These are phyloP conservation scores for Trichoderma sp. DNA, from an alignment of 2,329 filamentous ascomycete species.

Conservation along the genomic window DNA sequence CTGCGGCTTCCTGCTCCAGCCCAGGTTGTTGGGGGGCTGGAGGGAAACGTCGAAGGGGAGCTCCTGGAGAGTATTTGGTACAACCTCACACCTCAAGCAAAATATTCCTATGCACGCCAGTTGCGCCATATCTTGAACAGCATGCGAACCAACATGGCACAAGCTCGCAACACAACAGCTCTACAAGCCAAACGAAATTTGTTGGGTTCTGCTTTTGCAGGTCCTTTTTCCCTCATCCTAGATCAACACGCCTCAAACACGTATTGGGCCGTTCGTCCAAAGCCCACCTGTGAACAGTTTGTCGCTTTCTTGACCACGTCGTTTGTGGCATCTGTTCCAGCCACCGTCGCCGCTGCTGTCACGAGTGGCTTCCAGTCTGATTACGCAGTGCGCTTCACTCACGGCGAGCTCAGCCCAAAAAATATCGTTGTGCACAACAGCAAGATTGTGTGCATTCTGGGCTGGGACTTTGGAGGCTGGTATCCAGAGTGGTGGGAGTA, in stretches of 20 bases:
- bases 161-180: background rate
- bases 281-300: constrained; percentile 32
- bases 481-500: constrained; percentile 45
- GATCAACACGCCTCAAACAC: constrained; percentile 38
- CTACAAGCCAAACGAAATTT: background rate
- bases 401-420: constrained; percentile 37
- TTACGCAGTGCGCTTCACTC: constrained; percentile 33
- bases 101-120: constrained; percentile 36
- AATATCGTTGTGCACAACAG: constrained; percentile 38
- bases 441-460: constrained; percentile 36
- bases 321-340: constrained; percentile 36
- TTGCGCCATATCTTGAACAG: constrained; percentile 36
- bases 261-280: constrained; percentile 37
- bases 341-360: constrained; percentile 33
- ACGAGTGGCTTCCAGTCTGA: constrained; percentile 31
- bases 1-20: constrained; percentile 28
- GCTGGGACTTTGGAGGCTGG: constrained; percentile 41
- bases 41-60: constrained; percentile 32
- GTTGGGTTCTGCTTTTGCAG: constrained; percentile 33
- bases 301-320: constrained; percentile 37
- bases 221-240: constrained; percentile 34
- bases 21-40: background rate
- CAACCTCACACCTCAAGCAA: constrained; percentile 32
- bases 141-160: constrained; percentile 31
- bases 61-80: constrained; percentile 40